phyloP scores from a whole-genome alignment of 202 grass and related monocot species.

The Elaeis oleifera region DNA sequence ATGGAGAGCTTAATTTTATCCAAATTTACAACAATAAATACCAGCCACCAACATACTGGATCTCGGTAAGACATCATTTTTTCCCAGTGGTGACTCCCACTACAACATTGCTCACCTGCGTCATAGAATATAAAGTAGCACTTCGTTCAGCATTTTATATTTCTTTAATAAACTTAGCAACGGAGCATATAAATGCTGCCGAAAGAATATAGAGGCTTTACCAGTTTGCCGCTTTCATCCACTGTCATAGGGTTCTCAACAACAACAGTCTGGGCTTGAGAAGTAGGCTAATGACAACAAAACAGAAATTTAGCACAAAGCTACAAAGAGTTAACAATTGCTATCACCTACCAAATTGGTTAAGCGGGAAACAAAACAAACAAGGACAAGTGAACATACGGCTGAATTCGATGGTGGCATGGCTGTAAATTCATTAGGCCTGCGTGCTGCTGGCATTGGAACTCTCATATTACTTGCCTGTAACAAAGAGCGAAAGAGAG shows the following conservation, averaged over 20 bases:
- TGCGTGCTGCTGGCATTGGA: conserved; percentile 31
- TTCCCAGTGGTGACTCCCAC: conserved; percentile 59
- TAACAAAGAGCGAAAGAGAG: conserved; percentile 5
- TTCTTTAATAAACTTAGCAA: neutral
- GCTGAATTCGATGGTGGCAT: conserved; percentile 38
- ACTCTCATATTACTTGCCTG: conserved; percentile 52
- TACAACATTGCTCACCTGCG: conserved; percentile 54
- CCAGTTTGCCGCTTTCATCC: conserved; percentile 89
- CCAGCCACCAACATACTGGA: neutral
- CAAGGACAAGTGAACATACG: conserved; percentile 43
- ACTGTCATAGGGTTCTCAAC: conserved; percentile 95
- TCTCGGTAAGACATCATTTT: conserved; percentile 34
- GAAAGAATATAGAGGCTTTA: conserved; percentile 28
- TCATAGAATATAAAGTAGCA: conserved; percentile 1
- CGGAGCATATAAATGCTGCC: neutral
- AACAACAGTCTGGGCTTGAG: conserved; percentile 62
- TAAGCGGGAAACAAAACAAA: neutral
- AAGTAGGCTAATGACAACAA: conserved; percentile 24
- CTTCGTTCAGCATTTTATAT: neutral
- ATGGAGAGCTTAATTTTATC: neutral
- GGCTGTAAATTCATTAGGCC: conserved; percentile 36
- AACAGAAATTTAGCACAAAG: neutral
- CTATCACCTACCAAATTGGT: too few species aligned
- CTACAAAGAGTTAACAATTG: too few species aligned
- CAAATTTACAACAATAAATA: conserved; percentile 4